These are phyloP conservation scores for Penicillium sp. DNA, from an alignment of 2,329 filamentous ascomycete genomes.

Conservation along the genomic window DNA sequence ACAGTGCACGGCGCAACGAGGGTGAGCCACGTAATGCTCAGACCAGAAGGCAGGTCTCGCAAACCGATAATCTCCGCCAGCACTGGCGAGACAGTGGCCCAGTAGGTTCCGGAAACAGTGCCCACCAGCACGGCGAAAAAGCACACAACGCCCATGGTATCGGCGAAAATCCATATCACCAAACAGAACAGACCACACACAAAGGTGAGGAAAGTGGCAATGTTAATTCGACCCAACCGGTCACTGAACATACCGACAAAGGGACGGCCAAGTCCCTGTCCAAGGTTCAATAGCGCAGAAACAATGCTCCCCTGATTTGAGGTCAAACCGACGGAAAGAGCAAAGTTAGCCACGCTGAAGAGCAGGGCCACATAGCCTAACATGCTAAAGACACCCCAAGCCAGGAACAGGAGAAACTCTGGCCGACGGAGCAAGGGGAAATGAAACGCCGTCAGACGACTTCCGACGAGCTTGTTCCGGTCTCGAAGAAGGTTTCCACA, in stretches of 20 bases:
- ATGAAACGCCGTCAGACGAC: conserved; percentile 56
- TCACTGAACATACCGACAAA: conserved; percentile 66
- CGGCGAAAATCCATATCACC: conserved; percentile 62
- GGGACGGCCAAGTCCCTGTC: conserved; percentile 59
- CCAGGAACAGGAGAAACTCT: conserved; percentile 61
- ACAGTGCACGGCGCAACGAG: conserved; percentile 56
- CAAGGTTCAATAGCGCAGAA: conserved; percentile 65
- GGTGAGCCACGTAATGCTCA: conserved; percentile 62
- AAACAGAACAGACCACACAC: conserved; percentile 61
- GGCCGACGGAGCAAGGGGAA: conserved; percentile 53
- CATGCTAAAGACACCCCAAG: conserved; percentile 63
- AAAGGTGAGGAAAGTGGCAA: conserved; percentile 59
- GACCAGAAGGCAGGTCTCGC: conserved; percentile 56
- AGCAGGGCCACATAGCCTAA: conserved; percentile 67
- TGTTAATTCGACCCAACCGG: conserved; percentile 62
- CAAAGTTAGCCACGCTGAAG: conserved; percentile 66
- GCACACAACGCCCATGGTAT: conserved; percentile 59
- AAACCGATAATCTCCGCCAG: conserved; percentile 64
- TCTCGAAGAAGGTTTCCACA: conserved; percentile 59
- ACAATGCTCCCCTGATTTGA: conserved; percentile 63
- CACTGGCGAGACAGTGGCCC: conserved; percentile 60
- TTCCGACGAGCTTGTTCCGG: conserved; percentile 59
- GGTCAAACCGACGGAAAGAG: conserved; percentile 59
- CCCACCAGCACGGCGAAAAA: conserved; percentile 63
- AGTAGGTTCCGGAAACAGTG: conserved; percentile 62